phyloP scores from a whole-genome alignment of 2,329 filamentous ascomycete genomes.

The Penicillium olsonii region DNA sequence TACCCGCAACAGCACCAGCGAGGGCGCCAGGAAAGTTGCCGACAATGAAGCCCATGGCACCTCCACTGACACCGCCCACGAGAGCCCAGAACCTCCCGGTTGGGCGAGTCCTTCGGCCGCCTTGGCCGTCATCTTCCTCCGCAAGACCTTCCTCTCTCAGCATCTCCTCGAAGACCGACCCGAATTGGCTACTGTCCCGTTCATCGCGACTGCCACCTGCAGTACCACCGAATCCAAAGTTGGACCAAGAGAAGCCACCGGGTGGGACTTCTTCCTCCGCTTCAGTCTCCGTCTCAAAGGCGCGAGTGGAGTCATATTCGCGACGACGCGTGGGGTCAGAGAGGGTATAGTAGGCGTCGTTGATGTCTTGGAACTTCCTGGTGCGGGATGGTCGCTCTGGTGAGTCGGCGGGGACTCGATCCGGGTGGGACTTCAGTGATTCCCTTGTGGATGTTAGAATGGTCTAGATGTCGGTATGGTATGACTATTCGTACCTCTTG shows the following conservation, averaged over 20 bases:
- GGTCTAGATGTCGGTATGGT: neutral
- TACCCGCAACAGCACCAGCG: slow-evolving; percentile 89
- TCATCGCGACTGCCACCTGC: slow-evolving; percentile 34
- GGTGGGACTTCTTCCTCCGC: slow-evolving; percentile 53
- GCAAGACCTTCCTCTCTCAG: slow-evolving; percentile 82
- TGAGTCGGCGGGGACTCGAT: slow-evolving; percentile 80
- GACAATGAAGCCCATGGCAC: slow-evolving; percentile 90
- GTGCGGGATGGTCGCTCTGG: slow-evolving; percentile 81
- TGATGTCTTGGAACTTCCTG: slow-evolving; percentile 85
- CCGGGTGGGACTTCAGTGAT: slow-evolving; percentile 89
- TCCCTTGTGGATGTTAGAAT: slow-evolving; percentile 56
- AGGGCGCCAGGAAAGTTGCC: slow-evolving; percentile 87
- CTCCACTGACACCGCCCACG: slow-evolving; percentile 82
- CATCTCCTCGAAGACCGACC: slow-evolving; percentile 88
- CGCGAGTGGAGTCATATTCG: slow-evolving; percentile 79
- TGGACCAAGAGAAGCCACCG: slow-evolving; percentile 75
- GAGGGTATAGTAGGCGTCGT: slow-evolving; percentile 90
- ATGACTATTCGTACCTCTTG: slow-evolving; percentile 66
- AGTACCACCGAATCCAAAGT: slow-evolving; percentile 61
- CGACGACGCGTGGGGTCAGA: slow-evolving; percentile 74
- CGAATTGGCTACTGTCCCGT: slow-evolving; percentile 73
- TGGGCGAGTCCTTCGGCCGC: slow-evolving; percentile 42
- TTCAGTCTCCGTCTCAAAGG: slow-evolving; percentile 47
- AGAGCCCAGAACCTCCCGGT: slow-evolving; percentile 84
- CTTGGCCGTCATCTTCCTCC: slow-evolving; percentile 61